Percentiles rank a stretch among this genome's conserved stretches.
phyloP scores from a whole-genome alignment of 352 stramenopile species.

The Saprolegnia diclina region DNA sequence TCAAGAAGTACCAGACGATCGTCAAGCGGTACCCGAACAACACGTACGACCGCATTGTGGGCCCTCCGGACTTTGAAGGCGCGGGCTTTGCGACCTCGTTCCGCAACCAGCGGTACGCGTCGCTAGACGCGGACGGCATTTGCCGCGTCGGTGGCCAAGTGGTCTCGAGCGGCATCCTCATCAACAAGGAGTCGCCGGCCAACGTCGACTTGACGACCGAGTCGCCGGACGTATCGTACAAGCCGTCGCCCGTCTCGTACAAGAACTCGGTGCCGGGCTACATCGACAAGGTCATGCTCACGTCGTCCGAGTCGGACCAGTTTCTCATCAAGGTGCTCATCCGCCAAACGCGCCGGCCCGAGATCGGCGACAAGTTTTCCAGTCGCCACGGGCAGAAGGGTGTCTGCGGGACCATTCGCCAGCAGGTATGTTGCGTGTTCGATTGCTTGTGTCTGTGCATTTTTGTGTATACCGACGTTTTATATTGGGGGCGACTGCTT shows the following conservation, averaged over 20 bases:
- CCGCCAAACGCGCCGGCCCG: slow-evolving; percentile 92
- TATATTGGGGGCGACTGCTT: neutral
- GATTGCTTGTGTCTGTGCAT: slow-evolving; percentile 12
- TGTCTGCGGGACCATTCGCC: slow-evolving; percentile 95
- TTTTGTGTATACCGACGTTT: neutral
- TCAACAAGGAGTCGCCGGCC: slow-evolving; percentile 97
- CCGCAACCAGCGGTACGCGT: slow-evolving; percentile 87
- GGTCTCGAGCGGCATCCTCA: slow-evolving; percentile 94
- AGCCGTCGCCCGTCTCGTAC: slow-evolving; percentile 90
- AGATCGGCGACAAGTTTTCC: slow-evolving; percentile 99
- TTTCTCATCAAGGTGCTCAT: slow-evolving; percentile 98
- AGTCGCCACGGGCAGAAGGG: slow-evolving; percentile 99
- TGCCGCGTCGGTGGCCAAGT: slow-evolving; percentile 76
- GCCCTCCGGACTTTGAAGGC: slow-evolving; percentile 82
- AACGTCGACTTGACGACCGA: slow-evolving; percentile 72
- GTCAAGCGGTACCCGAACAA: slow-evolving; percentile 97
- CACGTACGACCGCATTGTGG: slow-evolving; percentile 92
- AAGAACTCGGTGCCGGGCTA: slow-evolving; percentile 92
- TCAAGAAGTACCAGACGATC: slow-evolving; percentile 97
- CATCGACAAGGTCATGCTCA: slow-evolving; percentile 99
- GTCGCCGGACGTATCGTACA: slow-evolving; percentile 73
- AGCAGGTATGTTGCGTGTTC: slow-evolving; percentile 35
- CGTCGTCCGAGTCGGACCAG: slow-evolving; percentile 96
- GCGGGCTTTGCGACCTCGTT: slow-evolving; percentile 47
- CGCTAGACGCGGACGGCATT: slow-evolving; percentile 97